Evolutionary conservation across 345 rosid species (phyloP).

Genomic region (Syzygium aqueum): DNA sequence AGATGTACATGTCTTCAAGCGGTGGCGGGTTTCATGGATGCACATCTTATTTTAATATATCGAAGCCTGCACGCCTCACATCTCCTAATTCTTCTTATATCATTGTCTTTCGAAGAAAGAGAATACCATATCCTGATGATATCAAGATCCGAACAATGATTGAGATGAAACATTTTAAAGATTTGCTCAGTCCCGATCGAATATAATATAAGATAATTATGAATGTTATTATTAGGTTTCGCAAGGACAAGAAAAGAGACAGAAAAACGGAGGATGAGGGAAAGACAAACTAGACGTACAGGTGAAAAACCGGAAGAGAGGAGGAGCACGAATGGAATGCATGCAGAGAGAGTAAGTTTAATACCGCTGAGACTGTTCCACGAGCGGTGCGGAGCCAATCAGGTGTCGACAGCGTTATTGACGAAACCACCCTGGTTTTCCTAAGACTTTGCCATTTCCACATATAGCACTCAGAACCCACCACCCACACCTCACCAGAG

Average conservation of each 20-base stretch:
- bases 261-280: neutral
- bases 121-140: no score
- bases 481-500: neutral
- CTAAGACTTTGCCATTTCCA: neutral
- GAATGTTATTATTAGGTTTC: neutral
- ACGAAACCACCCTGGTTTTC: conserved; percentile 14
- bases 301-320: neutral
- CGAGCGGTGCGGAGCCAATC: conserved; percentile 7
- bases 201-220: neutral
- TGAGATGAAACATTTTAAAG: no score
- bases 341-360: neutral
- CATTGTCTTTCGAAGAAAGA: no score
- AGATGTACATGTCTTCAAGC: no score
- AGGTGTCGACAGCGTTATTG: conserved; percentile 17
- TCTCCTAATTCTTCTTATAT: no score
- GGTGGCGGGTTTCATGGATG: no score
- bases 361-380: neutral
- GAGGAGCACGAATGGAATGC: neutral
- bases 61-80: no score
- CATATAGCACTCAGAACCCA: neutral
- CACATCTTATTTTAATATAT: no score
- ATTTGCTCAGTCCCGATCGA: no score
- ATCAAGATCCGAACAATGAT: no score
- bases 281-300: neutral
- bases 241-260: neutral